Conservation (phyloP, 805 yeast species). For the Martiniozyma abietophila region DNA sequence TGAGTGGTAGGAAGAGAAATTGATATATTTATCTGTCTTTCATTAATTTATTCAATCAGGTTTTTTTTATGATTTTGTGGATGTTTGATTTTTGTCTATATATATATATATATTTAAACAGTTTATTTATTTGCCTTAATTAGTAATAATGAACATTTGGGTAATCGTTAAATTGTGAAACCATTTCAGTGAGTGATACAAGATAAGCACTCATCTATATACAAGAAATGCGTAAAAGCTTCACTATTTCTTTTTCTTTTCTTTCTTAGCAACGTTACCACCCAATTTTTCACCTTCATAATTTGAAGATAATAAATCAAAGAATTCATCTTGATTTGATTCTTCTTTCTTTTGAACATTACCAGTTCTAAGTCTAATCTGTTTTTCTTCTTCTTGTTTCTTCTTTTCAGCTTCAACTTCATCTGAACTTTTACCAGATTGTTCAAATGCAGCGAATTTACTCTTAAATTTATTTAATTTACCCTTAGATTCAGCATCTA, state of each 20-base stretch:
- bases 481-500: slow-evolving; percentile 80
- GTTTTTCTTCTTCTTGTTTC: slow-evolving; percentile 23
- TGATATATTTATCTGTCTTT: neutral
- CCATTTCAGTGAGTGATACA: neutral
- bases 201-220: slow-evolving; percentile 2
- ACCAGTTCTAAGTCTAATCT: slow-evolving; percentile 23
- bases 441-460: slow-evolving; percentile 46
- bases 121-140: neutral
- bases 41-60: neutral
- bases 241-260: slow-evolving; percentile 20
- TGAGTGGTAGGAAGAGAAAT: slow-evolving; percentile 31
- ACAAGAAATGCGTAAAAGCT: slow-evolving; percentile 1
- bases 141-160: neutral
- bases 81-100: slow-evolving; percentile 1
- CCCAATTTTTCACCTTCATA: slow-evolving; percentile 29
- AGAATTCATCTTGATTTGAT: slow-evolving; percentile 29
- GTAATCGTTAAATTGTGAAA: neutral
- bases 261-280: slow-evolving; percentile 27
- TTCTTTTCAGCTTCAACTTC: slow-evolving; percentile 20
- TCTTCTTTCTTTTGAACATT: slow-evolving; percentile 18
- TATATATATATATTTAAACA: slow-evolving; percentile 5
- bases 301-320: slow-evolving; percentile 47
- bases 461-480: slow-evolving; percentile 66
- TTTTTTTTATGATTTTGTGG: neutral
- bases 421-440: slow-evolving; percentile 25